Percentiles rank a stretch among this genome's conserved stretches.
These are phyloP conservation scores for Plenodomus lindquistii DNA, from an alignment of 2,329 filamentous ascomycete species.

Conservation along the genomic window DNA sequence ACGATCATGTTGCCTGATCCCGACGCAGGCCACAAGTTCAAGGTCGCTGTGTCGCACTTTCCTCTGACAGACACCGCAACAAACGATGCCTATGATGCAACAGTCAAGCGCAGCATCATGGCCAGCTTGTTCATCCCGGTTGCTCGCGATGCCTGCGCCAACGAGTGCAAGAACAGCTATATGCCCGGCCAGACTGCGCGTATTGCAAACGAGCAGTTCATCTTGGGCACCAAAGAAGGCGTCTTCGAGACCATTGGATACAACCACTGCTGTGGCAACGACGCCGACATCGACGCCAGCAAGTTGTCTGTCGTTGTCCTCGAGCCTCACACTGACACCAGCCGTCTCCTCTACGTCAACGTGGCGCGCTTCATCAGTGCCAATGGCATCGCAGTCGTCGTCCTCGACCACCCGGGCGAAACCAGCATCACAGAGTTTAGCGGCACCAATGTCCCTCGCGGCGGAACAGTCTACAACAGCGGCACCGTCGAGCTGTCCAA, in stretches of 20 bases:
- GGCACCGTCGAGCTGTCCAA: conserved; percentile 19
- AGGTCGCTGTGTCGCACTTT: conserved; percentile 19
- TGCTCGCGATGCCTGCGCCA: conserved; percentile 9
- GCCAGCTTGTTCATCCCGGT: conserved; percentile 31
- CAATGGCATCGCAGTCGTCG: conserved; percentile 52
- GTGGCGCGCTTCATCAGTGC: conserved; percentile 53
- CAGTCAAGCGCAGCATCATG: conserved; percentile 15
- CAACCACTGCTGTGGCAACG: conserved; percentile 18
- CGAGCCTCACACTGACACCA: conserved; percentile 51
- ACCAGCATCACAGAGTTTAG: conserved; percentile 51
- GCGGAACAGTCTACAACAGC: conserved; percentile 22
- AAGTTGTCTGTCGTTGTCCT: conserved; percentile 44
- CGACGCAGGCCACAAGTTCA: conserved; percentile 17
- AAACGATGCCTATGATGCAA: conserved; percentile 7
- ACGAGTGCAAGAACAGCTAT: conserved; percentile 19
- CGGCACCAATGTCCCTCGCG: conserved; percentile 8
- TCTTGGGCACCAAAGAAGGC: conserved; percentile 17
- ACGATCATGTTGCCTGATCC: conserved; percentile 18
- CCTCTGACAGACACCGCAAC: conserved; percentile 7
- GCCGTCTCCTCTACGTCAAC: conserved; percentile 50
- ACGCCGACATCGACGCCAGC: conserved; percentile 7
- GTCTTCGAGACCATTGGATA: conserved; percentile 27
- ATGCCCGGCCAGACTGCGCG: conserved; percentile 23
- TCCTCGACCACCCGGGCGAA: conserved; percentile 57
- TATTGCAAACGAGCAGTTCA: conserved; percentile 25